Percentiles rank a stretch among this genome's conserved stretches.
Evolutionary conservation across 345 rosid genomes (phyloP).

Genomic region (Linum tenue): DNA sequence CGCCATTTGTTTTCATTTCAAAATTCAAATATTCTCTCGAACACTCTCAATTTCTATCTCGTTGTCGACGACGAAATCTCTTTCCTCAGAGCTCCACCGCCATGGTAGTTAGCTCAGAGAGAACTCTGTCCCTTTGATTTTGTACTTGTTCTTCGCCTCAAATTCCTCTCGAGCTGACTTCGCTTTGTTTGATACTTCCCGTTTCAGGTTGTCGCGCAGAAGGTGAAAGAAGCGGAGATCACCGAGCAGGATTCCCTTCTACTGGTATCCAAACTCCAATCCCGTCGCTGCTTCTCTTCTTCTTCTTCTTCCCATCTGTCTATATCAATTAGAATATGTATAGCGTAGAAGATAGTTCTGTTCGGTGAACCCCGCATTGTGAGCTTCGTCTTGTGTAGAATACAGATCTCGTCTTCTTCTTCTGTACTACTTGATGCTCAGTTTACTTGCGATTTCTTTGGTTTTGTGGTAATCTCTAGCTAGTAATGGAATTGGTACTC

Average conservation of each 20-base stretch:
- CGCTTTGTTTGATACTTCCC: background rate
- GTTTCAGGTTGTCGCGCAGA: slow-evolving; percentile 70
- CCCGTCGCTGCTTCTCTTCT: background rate
- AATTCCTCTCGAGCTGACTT: slow-evolving; percentile 2
- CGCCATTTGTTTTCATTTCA: no score
- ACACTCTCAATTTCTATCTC: no score
- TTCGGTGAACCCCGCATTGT: no score
- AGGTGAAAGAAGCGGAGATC: slow-evolving; percentile 85
- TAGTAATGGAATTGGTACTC: background rate
- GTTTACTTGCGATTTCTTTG: background rate
- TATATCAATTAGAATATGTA: no score
- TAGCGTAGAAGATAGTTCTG: no score
- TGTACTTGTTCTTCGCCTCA: background rate
- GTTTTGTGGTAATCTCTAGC: background rate
- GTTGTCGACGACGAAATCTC: no score
- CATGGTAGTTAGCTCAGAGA: no score
- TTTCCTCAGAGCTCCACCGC: no score
- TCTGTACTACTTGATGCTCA: background rate
- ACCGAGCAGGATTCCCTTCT: slow-evolving; percentile 96
- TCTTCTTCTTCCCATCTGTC: background rate
- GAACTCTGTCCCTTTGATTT: background rate
- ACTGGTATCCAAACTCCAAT: slow-evolving; percentile 38
- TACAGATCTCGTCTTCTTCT: background rate
- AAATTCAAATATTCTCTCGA: no score
- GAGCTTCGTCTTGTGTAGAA: background rate